These are phyloP conservation scores for Picochlorum sp. DNA, from an alignment of 139 green algal genomes.

Conservation along the genomic window DNA sequence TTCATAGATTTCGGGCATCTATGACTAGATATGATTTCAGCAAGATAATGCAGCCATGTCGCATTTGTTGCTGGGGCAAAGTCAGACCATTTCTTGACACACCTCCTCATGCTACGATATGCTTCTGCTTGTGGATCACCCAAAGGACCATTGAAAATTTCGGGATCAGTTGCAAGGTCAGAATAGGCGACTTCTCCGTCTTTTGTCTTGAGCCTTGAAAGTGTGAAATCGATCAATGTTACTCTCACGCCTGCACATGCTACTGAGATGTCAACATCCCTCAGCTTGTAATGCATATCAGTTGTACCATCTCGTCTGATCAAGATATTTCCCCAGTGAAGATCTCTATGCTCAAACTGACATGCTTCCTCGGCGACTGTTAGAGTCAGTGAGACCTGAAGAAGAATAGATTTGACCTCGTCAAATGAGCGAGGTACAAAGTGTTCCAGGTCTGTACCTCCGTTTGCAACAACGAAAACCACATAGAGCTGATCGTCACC, in stretches of 20 bases:
- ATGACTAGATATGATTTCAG: conserved; percentile 60
- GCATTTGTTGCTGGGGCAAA: conserved; percentile 74
- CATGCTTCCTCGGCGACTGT: conserved; percentile 77
- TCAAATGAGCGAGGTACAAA: conserved; percentile 53
- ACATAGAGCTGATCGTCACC: conserved; percentile 35
- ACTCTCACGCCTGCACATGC: conserved; percentile 25
- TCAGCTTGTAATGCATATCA: conserved; percentile 11
- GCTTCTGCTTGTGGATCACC: conserved; percentile 77
- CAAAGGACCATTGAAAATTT: conserved; percentile 79
- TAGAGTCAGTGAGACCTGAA: conserved; percentile 64
- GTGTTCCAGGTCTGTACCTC: conserved; percentile 82
- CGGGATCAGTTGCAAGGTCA: conserved; percentile 68
- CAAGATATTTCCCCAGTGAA: conserved; percentile 90
- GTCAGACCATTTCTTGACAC: conserved; percentile 55
- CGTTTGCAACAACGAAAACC: conserved; percentile 60
- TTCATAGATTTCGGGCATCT: conserved; percentile 31
- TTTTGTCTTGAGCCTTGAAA: conserved; percentile 54
- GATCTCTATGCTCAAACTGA: conserved; percentile 95
- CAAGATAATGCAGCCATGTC: conserved; percentile 89
- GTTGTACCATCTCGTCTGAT: conserved; percentile 15
- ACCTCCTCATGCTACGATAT: conserved; percentile 78
- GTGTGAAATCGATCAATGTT: conserved; percentile 83
- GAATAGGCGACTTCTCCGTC: conserved; percentile 50
- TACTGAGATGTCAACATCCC: conserved; percentile 28
- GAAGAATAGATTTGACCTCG: conserved; percentile 69